Base-by-base conservation (phyloP, 176 grass and related monocot species). In the Avena insularis region DNA sequence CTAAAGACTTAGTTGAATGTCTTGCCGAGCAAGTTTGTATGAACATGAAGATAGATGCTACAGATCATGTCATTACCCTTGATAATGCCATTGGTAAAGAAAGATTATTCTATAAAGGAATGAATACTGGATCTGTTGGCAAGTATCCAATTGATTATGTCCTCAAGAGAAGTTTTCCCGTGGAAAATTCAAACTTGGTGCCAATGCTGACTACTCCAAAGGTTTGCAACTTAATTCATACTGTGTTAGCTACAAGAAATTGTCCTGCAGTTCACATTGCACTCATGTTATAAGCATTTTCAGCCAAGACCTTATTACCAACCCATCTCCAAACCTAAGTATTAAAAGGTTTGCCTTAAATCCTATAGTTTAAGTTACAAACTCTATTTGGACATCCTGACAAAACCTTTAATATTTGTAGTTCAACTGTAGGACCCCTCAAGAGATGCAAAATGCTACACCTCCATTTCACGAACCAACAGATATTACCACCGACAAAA, bases 141-240 rank as follows among this genome's bases (percentile, higher is more conserved):
- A 71, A 43, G 36, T 71, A 71, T 36, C 67, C 36, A 20, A 71
- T 71, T 10, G 17, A 43, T 43, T 71, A 71, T 71, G 67, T 71
- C 16, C 36, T 71, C 0, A 43, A 20, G 16, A 71, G 8, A 71
- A 43, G 17, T 43, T 71, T 71, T 17, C 17, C 35, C 0, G 8
- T 71, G 0, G 36, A 40, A 36, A 43, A 43, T 11, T 43, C 36
- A 19, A 8, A 35, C 2, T 69, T 15, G 1, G 3, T 69, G 1
- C 65, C 31, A 38, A 35, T 38, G 31, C 33, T 68, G 8, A 69
- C 66, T 19, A 35, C 6, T 40, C 7, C 66, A 19, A 19, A 68
- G 66, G 66, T 17, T 17, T 17, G 14, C 62, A 65, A 65, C 62
- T 40, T 40, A 40, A 40, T 40, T 40, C 38, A 40, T 40, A 6